These are phyloP conservation scores for Globisporangium parvum DNA, from an alignment of 352 stramenopile genomes.

Conservation along the genomic window DNA sequence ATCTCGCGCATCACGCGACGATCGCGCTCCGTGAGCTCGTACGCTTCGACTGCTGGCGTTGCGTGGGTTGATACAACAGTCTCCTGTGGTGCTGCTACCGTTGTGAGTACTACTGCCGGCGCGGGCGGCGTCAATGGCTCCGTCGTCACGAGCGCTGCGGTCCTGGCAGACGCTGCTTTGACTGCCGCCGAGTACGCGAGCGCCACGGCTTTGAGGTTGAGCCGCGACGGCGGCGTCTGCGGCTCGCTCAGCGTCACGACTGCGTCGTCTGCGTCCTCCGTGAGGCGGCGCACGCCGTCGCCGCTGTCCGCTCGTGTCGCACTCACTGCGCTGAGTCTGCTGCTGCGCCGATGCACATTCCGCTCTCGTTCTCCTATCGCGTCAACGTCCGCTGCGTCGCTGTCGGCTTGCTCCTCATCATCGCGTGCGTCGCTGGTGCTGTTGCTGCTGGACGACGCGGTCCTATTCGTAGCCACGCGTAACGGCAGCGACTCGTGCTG, in stretches of 20 bases:
- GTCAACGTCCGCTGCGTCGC: conserved; percentile 20
- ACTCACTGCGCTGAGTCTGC: no score
- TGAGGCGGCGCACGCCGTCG: no score
- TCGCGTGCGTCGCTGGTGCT: conserved; percentile 22
- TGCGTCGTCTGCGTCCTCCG: not conserved
- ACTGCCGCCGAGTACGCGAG: conserved; percentile 1
- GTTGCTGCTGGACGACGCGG: conserved; percentile 25
- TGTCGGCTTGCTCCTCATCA: conserved; percentile 4
- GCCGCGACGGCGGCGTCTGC: conserved; percentile 3
- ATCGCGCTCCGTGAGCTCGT: conserved; percentile 29
- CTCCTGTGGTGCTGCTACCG: conserved; percentile 4
- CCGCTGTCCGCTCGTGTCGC: no score
- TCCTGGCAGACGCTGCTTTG: not conserved
- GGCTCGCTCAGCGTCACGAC: not conserved
- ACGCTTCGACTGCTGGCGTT: conserved; percentile 5
- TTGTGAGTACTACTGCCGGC: not conserved
- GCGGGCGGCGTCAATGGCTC: not conserved
- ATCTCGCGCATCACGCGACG: conserved; percentile 35
- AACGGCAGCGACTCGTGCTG: no score
- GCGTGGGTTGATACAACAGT: not conserved
- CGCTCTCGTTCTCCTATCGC: no score
- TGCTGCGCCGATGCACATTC: no score
- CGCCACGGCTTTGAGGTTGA: conserved; percentile 7
- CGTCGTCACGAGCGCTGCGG: not conserved
- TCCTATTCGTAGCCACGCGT: conserved; percentile 19